Conservation (phyloP, 768 basidiomycete genomes). For the Lepiota brunneoincarnata region DNA sequence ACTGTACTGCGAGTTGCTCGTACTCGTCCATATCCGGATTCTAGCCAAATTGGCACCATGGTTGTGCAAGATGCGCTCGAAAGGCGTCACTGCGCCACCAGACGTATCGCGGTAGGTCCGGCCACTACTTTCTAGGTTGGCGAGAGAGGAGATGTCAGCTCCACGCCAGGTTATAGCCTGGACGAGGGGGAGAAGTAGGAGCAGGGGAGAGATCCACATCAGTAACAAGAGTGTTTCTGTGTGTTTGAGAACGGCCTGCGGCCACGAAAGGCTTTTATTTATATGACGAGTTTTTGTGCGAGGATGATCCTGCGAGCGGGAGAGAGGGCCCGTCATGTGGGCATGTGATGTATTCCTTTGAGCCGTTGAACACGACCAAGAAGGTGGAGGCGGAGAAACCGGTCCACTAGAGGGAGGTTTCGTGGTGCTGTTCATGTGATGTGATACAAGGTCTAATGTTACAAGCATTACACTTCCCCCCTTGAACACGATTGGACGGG, state of each 20-base stretch:
- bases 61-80: conserved; percentile 52
- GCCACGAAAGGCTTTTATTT: background rate
- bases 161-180: conserved; percentile 46
- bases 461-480: no score
- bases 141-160: conserved; percentile 55
- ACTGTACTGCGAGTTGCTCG: conserved; percentile 47
- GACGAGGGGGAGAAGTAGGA: conserved; percentile 18
- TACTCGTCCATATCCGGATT: conserved; percentile 62
- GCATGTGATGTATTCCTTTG: background rate
- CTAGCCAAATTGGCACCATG: conserved; percentile 59
- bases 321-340: background rate
- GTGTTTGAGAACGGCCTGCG: no score
- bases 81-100: conserved; percentile 25
- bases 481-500: no score
- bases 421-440: background rate
- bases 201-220: conserved; percentile 14
- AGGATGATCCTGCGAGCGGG: conserved; percentile 8
- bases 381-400: background rate
- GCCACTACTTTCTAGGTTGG: conserved; percentile 50
- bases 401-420: conserved; percentile 1
- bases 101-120: conserved; percentile 38
- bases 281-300: conserved; percentile 6
- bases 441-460: background rate
- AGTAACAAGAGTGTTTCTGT: background rate
- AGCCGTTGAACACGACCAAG: background rate